Evolutionary conservation across 1,139 yeast genomes (phyloP), one percentile per base, ranked within the genome.

Genomic region (Candida smagusa): DNA sequence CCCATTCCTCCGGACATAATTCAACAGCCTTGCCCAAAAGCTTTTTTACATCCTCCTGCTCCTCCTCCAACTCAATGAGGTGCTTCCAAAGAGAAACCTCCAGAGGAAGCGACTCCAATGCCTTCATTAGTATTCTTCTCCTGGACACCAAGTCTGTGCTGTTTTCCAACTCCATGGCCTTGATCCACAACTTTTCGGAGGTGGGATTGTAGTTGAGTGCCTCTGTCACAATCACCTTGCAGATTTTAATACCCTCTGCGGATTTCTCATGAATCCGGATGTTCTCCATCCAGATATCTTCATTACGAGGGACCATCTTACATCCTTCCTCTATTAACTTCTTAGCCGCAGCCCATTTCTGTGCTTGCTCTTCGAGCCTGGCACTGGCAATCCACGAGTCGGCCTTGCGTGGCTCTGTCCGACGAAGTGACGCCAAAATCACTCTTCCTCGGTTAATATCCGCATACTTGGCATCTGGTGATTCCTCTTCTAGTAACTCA

Each of bases 351-450:
- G 63, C 63, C 41, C 67, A 66, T 38, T 79, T 79, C 30, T 71
- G 69, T 1, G 82, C 84, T 36, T 74, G 76, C 44, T 80, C 84
- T 54, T 92, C 97, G 8, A 89, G 57, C 34, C 89, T 62, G 0
- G 96, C 95, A 28, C 90, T 78, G 0, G 95, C 88, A 22, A 92
- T 85, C 96, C 97, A 92, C 9, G 88, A 87, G 35, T 77, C 76
- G 0, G 95, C 75, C 41, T 81, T 83, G 32, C 66, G 61, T 0
- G 97, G 96, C 49, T 86, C 84, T 0, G 89, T 66, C 46, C 76
- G 79, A 25, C 94, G 70, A 41, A 86, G 72, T 2, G 94, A 82
- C 7, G 76, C 65, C 35, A 89, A 65, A n/a, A 88, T 65, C 3
- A 70, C 56, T 28, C 95, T 61, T 19, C 81, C 77, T 41, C 78